Evolutionary conservation across 306 rosid genomes (phyloP).

Genomic region (Castanospermum australe): DNA sequence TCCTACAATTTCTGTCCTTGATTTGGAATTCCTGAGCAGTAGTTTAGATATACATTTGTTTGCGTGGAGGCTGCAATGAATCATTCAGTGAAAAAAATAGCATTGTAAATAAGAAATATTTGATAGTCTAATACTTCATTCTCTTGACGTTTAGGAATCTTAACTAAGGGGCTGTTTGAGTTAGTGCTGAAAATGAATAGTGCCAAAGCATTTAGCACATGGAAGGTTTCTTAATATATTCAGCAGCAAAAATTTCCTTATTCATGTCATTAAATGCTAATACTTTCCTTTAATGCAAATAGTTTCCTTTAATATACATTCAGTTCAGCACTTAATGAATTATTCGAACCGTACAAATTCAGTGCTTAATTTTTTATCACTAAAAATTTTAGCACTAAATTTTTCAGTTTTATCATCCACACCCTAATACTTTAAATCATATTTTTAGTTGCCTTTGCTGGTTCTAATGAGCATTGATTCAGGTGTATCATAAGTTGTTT

Average conservation of each 20-base stretch:
- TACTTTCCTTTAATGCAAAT: background rate
- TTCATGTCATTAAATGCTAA: background rate
- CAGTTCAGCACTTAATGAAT: background rate
- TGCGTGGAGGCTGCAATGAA: background rate
- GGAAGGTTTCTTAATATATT: background rate
- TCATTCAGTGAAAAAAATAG: background rate
- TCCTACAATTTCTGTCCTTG: background rate
- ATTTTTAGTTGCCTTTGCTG: background rate
- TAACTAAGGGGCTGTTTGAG: background rate
- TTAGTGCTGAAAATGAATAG: background rate
- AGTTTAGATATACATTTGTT: background rate
- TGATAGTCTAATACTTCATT: background rate
- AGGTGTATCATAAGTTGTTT: slow-evolving; percentile 10
- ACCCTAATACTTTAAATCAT: slow-evolving; percentile 2
- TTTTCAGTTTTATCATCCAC: background rate
- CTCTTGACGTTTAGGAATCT: background rate
- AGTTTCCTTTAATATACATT: background rate
- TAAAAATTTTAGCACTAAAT: background rate
- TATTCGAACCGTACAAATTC: background rate
- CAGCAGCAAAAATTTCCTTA: background rate
- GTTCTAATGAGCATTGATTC: background rate
- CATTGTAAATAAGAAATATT: background rate
- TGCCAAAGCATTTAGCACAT: background rate
- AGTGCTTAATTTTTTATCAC: background rate
- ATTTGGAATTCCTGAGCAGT: background rate